Percentiles rank a stretch among this genome's conserved stretches.
Evolutionary conservation across 2,329 filamentous ascomycete species (phyloP).

Genomic region (Nannizziopsis arthrosporioides): DNA sequence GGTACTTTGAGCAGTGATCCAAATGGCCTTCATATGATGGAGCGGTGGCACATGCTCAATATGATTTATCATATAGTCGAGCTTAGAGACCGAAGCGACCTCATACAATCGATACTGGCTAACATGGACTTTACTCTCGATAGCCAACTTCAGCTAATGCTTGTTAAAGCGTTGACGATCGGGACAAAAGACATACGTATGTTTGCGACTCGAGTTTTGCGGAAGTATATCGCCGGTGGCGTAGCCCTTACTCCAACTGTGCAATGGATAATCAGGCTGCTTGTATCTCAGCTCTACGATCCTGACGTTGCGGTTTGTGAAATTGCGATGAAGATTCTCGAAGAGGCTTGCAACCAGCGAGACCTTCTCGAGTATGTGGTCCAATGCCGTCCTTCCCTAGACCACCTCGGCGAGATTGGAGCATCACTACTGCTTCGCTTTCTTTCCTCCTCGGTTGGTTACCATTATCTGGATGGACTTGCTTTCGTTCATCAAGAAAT

Average conservation of each 20-base stretch:
- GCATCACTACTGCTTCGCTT: constrained; percentile 86
- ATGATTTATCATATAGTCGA: constrained; percentile 99
- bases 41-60: constrained; percentile 95
- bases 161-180: constrained; percentile 87
- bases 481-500: constrained; percentile 99
- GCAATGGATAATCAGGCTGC: constrained; percentile 88
- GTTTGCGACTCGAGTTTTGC: constrained; percentile 71
- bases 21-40: constrained; percentile 77
- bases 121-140: constrained; percentile 86
- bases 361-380: constrained; percentile 90
- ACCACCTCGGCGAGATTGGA: constrained; percentile 92
- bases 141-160: constrained; percentile 79
- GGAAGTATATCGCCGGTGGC: constrained; percentile 66
- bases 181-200: constrained; percentile 86
- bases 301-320: constrained; percentile 95
- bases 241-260: constrained; percentile 36
- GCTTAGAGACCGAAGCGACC: constrained; percentile 75
- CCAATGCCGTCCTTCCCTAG: constrained; percentile 83
- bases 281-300: constrained; percentile 98
- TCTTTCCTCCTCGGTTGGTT: constrained; percentile 88
- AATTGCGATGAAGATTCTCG: constrained; percentile 89
- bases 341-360: constrained; percentile 91
- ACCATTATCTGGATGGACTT: constrained; percentile 89
- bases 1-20: constrained; percentile 73
- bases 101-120: constrained; percentile 76